These are phyloP conservation scores for Chloropicon primus DNA, from an alignment of 139 green algal species.

Conservation along the genomic window DNA sequence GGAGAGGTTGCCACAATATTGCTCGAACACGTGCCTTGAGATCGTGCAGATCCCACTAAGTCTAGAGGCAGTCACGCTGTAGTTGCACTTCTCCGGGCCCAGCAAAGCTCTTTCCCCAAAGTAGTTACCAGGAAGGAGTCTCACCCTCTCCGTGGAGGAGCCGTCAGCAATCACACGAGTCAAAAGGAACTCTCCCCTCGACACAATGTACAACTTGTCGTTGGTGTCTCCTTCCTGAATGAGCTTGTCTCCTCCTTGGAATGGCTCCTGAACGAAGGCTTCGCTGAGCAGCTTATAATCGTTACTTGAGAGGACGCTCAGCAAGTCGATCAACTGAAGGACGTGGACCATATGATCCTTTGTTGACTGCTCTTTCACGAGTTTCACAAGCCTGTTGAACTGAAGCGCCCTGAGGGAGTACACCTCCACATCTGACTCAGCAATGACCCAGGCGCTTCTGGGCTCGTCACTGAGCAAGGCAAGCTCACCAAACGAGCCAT, in stretches of 20 bases:
- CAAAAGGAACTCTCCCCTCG: not conserved
- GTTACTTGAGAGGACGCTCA: not conserved
- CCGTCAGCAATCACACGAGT: not conserved
- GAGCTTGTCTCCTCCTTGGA: not conserved
- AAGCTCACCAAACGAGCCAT: not conserved
- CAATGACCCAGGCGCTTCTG: not conserved
- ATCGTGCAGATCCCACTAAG: not conserved
- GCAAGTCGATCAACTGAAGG: not conserved
- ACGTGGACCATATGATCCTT: not conserved
- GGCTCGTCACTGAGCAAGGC: not conserved
- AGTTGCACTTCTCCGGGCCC: not conserved
- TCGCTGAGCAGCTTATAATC: not conserved
- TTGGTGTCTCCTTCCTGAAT: not conserved
- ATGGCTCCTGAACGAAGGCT: not conserved
- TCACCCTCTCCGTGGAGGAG: not conserved
- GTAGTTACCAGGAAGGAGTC: not conserved
- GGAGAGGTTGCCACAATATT: not conserved
- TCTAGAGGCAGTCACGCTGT: not conserved
- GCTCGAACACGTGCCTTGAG: not conserved
- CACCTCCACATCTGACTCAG: not conserved
- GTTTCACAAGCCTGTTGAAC: not conserved
- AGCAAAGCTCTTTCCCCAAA: not conserved
- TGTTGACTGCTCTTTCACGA: not conserved
- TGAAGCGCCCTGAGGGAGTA: not conserved
- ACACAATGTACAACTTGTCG: not conserved